These are phyloP conservation scores for Suhomyces maxii DNA, from an alignment of 1,139 yeast species.

Conservation along the genomic window DNA sequence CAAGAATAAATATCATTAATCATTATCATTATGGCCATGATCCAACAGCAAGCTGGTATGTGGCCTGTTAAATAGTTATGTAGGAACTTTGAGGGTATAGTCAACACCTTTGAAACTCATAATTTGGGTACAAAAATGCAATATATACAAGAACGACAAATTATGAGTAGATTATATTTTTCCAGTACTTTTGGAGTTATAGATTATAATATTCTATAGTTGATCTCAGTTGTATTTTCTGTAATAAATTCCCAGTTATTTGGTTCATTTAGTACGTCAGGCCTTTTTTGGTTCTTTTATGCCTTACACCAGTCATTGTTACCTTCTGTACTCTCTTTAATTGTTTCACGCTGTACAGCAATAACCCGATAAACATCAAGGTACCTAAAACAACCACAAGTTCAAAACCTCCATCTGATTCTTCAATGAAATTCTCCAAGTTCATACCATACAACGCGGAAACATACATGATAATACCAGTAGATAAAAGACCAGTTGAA, in stretches of 20 bases:
- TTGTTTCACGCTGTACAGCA: constrained; percentile 30
- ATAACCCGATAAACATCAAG: constrained; percentile 25
- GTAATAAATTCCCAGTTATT: too few relatives aligned
- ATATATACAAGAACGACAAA: too few relatives aligned
- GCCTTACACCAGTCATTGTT: constrained; percentile 44
- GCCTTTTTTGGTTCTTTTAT: constrained; percentile 1
- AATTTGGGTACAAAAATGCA: too few relatives aligned
- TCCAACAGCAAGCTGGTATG: too few relatives aligned
- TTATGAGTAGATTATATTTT: too few relatives aligned
- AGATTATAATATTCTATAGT: too few relatives aligned
- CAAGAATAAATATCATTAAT: constrained; percentile 3
- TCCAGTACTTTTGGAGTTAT: too few relatives aligned
- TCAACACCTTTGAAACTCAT: too few relatives aligned
- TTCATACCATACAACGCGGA: constrained; percentile 50
- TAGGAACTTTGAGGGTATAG: too few relatives aligned
- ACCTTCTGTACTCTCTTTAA: constrained; percentile 37
- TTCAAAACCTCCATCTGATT: constrained; percentile 39
- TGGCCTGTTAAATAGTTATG: too few relatives aligned
- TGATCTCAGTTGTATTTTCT: too few relatives aligned
- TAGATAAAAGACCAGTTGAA: constrained; percentile 42
- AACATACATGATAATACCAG: constrained; percentile 40
- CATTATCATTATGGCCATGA: constrained; percentile 1
- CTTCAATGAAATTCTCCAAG: constrained; percentile 38
- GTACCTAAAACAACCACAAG: constrained; percentile 30
- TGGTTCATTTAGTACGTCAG: too few relatives aligned